phyloP scores from a whole-genome alignment of 495 filamentous ascomycete genomes.

The Cladorrhinum samala region DNA sequence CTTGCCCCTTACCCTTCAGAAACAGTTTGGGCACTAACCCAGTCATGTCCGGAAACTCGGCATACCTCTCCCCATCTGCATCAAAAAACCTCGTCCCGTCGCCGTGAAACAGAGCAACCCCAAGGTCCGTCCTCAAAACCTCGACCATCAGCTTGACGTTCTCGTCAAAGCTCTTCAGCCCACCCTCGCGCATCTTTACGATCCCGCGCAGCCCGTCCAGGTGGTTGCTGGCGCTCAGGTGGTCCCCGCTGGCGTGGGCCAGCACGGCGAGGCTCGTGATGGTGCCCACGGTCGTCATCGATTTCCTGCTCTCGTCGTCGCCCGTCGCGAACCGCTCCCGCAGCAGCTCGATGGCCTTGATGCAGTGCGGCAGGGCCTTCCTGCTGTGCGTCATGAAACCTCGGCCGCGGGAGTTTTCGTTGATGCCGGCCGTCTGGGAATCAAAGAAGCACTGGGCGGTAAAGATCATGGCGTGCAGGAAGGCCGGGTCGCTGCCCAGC shows the following conservation, averaged over 20 bases:
- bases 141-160: background rate
- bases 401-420: background rate
- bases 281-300: conserved; percentile 2
- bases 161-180: background rate
- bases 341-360: conserved; percentile 29
- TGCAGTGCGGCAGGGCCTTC: conserved; percentile 18
- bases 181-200: background rate
- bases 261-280: conserved; percentile 1
- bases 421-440: background rate
- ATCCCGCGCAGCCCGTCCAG: background rate
- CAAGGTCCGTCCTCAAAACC: background rate
- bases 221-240: background rate
- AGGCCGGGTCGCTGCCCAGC: conserved; percentile 30
- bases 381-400: background rate
- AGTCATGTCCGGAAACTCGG: background rate
- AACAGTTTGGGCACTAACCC: background rate
- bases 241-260: conserved; percentile 3
- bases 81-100: background rate
- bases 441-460: conserved; percentile 31
- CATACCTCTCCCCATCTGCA: background rate
- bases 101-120: background rate
- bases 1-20: background rate
- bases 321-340: conserved; percentile 25
- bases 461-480: conserved; percentile 36
- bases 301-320: background rate